Evolutionary conservation across 441 rosid genomes (phyloP), one percentile per base, ranked within the genome.

Genomic region (Hura crepitans): DNA sequence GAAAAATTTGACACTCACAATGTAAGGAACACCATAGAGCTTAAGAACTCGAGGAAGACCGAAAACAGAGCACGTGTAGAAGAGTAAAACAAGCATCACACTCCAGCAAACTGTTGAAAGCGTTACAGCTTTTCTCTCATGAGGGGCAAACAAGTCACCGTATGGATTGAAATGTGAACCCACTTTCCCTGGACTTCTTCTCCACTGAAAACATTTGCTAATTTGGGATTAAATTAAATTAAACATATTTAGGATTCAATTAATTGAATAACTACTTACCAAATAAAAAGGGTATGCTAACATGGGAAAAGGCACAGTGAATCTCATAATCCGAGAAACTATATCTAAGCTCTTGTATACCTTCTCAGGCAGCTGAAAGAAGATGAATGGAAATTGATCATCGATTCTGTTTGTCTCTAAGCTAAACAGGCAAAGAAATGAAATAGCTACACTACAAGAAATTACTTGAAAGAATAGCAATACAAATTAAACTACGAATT

Each of bases 101-200:
- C 75, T 60, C 97, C 91, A 93, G 65, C 89, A 86, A 17, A 81
- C 39, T 6, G 92, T 89, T 60, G 98, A 93, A 39, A 79, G 88
- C 47, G 81, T 68, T 33, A 89, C 83, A 56, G 84, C 86, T 51
- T 79, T 83, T 62, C 90, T 82, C 62, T 93, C 97, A 23, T 70
- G 73, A 0, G 87, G 87, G 0, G 80, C 72, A 72, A 93, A 93
- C 72, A 93, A 69, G 39, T 80, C 66, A 69, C 97, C 83, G 72
- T 86, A 66, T 23, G 98, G 98, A 68, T 85, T 80, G 86, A 85
- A 93, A 68, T 93, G 98, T 31, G 97, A 90, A 18, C 98, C 98
- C 71, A 82, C 79, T 82, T 93, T 93, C 15, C 98, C 98, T 43
- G 98, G 98, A 75, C 94, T 85, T 76, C 98, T 78, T 25, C 69